Base-by-base conservation (phyloP, 2,329 filamentous ascomycete genomes). In the Cercospora brassicicola region DNA sequence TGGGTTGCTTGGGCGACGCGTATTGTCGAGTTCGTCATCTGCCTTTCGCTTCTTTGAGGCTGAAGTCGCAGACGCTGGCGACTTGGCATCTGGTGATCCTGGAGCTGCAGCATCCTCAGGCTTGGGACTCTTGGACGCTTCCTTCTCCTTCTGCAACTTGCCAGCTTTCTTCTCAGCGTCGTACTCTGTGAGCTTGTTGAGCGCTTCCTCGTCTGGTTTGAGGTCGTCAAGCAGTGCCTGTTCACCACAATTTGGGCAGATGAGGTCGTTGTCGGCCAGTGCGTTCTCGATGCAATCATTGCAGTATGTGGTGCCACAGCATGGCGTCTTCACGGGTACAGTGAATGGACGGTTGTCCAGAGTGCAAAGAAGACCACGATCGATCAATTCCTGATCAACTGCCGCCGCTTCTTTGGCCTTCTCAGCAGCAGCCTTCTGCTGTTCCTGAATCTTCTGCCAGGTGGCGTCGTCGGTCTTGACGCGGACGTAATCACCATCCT, bases 271-370 rank as follows among this genome's bases (percentile, higher is more conserved):
- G 85, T 98, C 94, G 83, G 97, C 94, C 82, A 99, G 90, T 82
- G 94, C 92, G 88, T 97, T 97, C 80, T 95, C 96, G 83, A 99
- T 97, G 90, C 95, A 99, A 81, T 97, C 93, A 88, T 95, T 95
- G 87, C 95, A 99, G 86, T 96, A 99, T 79, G 94, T 97, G 87
- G 91, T 96, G 84, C 91, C 88, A 86, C 95, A 99, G 88, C 95
- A 99, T 74, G 95, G 94, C 78, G 95, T 98, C 88, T 97, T 96
- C 87, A 96, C 95, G 87, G 95, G 94, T 81, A 97, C 93, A 89
- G 96, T 90, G 84, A 98, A 97, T 87, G 97, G 90, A 82, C 92
- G 94, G 83, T 96, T 96, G 89, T 98, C 95, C 86, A 98, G 91
- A 73, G 93, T 87, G 85, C 95, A 99, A 81, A 95, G 91, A 78